A percentile compares a stretch with the other conserved stretches of the same genome.
phyloP scores from a whole-genome alignment of 257 asterid species.

The Asclepias syriaca region DNA sequence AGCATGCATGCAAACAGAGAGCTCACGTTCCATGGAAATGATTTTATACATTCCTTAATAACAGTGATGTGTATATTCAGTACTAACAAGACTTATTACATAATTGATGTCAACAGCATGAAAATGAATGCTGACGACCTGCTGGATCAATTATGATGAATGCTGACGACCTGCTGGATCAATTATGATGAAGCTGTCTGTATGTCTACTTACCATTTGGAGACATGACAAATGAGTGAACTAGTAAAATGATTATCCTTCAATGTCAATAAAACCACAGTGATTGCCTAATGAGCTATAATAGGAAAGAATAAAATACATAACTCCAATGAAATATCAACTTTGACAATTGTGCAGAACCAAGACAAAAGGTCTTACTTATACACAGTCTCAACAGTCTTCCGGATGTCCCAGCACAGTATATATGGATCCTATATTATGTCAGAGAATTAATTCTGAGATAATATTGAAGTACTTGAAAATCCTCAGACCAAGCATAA shows the following conservation, averaged over 20 bases:
- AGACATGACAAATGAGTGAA: neutral
- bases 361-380: constrained; percentile 52
- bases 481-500: neutral
- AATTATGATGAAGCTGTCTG: neutral
- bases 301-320: neutral
- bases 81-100: neutral
- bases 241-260: neutral
- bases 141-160: neutral
- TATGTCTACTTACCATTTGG: neutral
- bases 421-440: constrained; percentile 77
- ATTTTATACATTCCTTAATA: neutral
- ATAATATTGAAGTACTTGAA: neutral
- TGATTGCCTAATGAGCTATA: neutral
- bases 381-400: constrained; percentile 83
- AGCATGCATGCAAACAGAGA: neutral
- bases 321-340: neutral
- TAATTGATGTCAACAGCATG: neutral
- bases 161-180: neutral
- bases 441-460: constrained; percentile 1
- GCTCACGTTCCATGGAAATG: neutral
- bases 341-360: constrained; percentile 10
- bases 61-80: neutral
- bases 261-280: neutral
- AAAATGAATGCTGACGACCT: neutral
- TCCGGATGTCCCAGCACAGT: constrained; percentile 95